Percentiles rank a stretch among this genome's conserved stretches.
Conservation (phyloP, 23 red algal genomes). For the Porphyridium purpureum region DNA sequence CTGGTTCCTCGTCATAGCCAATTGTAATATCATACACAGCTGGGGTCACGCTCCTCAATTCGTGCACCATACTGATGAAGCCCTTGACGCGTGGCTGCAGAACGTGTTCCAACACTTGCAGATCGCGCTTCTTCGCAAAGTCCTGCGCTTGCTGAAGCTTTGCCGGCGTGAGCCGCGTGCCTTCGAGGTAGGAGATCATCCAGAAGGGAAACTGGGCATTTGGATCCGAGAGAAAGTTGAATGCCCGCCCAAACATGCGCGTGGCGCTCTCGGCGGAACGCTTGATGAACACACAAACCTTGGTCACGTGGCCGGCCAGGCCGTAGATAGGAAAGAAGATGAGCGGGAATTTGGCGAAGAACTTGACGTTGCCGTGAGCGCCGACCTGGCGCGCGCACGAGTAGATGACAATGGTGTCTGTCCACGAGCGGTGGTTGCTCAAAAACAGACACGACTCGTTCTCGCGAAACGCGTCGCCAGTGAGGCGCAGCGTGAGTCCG, state of each 20-base stretch:
- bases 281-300: slow-evolving; percentile 83
- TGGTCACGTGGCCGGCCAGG: slow-evolving; percentile 54
- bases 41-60: slow-evolving; percentile 14
- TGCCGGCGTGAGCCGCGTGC: slow-evolving; percentile 37
- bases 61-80: slow-evolving; percentile 30
- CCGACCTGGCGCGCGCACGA: slow-evolving; percentile 59
- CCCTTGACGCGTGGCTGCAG: slow-evolving; percentile 58
- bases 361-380: slow-evolving; percentile 81
- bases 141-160: slow-evolving; percentile 36
- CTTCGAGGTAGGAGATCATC: slow-evolving; percentile 76
- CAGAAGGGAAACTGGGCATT: slow-evolving; percentile 43
- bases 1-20: slow-evolving; percentile 27
- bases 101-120: slow-evolving; percentile 48
- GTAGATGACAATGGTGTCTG: slow-evolving; percentile 73
- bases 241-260: slow-evolving; percentile 22
- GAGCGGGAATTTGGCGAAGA: slow-evolving; percentile 80
- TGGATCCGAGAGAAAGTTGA: slow-evolving; percentile 47
- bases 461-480: slow-evolving; percentile 46
- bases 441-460: slow-evolving; percentile 59
- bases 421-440: slow-evolving; percentile 85
- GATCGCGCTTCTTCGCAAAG: slow-evolving; percentile 49
- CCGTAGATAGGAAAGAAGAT: slow-evolving; percentile 72
- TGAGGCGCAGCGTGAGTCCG: slow-evolving; percentile 42
- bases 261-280: slow-evolving; percentile 29
- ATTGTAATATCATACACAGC: slow-evolving; percentile 84